Evolutionary conservation across 2,329 filamentous ascomycete species (phyloP).

Genomic region (Talaromyces sp.): DNA sequence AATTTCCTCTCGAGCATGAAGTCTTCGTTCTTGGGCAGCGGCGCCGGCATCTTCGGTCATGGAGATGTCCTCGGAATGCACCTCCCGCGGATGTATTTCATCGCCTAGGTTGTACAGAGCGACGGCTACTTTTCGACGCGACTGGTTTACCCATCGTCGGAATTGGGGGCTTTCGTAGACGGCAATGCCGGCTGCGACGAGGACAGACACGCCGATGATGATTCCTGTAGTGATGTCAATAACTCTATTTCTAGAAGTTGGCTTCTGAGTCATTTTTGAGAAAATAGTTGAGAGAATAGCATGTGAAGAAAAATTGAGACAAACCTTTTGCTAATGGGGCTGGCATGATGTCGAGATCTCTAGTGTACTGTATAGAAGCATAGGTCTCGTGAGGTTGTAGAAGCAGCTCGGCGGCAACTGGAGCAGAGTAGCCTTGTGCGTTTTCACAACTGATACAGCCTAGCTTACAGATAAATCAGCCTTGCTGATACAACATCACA

Average conservation of each 20-base stretch:
- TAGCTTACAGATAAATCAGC: background rate
- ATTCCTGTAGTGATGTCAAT: slow-evolving; percentile 47
- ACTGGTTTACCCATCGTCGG: slow-evolving; percentile 59
- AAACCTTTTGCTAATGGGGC: slow-evolving; percentile 49
- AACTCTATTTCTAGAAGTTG: background rate
- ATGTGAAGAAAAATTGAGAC: slow-evolving; percentile 17
- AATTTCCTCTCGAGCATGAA: slow-evolving; percentile 45
- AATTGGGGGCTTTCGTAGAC: slow-evolving; percentile 63
- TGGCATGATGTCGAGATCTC: slow-evolving; percentile 36
- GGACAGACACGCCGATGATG: slow-evolving; percentile 59
- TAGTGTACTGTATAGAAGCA: background rate
- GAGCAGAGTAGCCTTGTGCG: background rate
- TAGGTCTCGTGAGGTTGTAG: background rate
- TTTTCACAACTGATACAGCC: background rate
- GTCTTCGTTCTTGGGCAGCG: slow-evolving; percentile 44
- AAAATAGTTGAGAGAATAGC: too few relatives aligned
- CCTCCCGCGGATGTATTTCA: slow-evolving; percentile 52
- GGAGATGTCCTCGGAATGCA: slow-evolving; percentile 42
- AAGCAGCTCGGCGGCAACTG: slow-evolving; percentile 3
- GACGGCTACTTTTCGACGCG: slow-evolving; percentile 59
- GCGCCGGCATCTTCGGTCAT: slow-evolving; percentile 46
- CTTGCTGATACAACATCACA: background rate
- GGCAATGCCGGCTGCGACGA: slow-evolving; percentile 61
- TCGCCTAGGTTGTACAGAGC: slow-evolving; percentile 59
- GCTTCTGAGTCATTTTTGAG: too few relatives aligned